Evolutionary conservation across 768 basidiomycete genomes (phyloP), one percentile per base, ranked within the genome.

Genomic region (Mycena metata): DNA sequence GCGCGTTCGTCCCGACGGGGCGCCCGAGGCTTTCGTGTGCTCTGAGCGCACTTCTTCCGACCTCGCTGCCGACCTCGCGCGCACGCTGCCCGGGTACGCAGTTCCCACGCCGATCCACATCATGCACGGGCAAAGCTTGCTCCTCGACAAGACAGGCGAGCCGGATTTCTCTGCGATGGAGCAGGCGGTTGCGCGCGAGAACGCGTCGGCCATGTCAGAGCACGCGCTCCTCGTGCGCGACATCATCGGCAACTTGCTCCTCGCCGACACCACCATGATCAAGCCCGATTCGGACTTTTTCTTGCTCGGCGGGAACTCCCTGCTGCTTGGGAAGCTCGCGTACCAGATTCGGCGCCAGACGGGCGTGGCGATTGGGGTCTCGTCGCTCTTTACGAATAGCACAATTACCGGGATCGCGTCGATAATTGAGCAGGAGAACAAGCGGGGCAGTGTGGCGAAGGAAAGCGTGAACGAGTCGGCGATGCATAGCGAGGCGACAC

Each of bases 281-380:
- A 73, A 69, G 9, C 60, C 69, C 49, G 76, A 79, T n/a, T 81
- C 82, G 6, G 83, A 84, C 63, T 84, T 84, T 71, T 84, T 84
- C 71, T 65, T 83, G 1, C 72, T 84, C 30, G 83, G 83, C 42
- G 83, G 83, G n/a, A 83, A 79, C 69, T 85, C 84, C 5, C 74
- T 85, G 1, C 77, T 85, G 12, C 79, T 85, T 15, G 85, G 85
- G n/a, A 80, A 84, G 52, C 79, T 86, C 15, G 76, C 81, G n/a
- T 78, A 84, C 64, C 74, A 76, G 45, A 76, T 85, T 50, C 81
- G 84, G 10, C 80, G 82, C 62, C 79, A 77, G 66, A 79, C 78
- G 21, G 81, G 82, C 23, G 79, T 77, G 30, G 78, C 73, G 42
- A 57, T 86, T 33, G 77, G 75, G 19, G 79, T 85, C 26, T 73